phyloP scores from a whole-genome alignment of 257 asterid species.

The Solanum chmielewskii region DNA sequence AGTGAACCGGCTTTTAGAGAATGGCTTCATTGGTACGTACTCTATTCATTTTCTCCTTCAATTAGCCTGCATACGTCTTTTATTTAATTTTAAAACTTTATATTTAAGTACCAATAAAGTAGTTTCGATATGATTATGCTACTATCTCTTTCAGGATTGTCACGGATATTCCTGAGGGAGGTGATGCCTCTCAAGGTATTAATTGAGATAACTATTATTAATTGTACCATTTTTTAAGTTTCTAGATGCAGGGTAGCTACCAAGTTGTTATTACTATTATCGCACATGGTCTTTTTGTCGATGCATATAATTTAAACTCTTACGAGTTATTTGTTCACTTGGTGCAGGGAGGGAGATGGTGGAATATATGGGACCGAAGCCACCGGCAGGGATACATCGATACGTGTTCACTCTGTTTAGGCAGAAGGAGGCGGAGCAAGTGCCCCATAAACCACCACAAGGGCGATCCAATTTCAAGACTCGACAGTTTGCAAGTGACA shows the following conservation, averaged over 20 bases:
- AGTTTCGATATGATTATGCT: neutral
- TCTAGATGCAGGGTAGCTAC: neutral
- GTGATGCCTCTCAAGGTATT: conserved; percentile 26
- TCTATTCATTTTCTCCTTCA: neutral
- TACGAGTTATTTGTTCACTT: neutral
- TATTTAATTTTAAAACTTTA: neutral
- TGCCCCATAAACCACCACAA: conserved; percentile 5
- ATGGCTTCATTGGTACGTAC: conserved; percentile 44
- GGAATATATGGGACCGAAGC: conserved; percentile 32
- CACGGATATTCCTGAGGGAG: conserved; percentile 32
- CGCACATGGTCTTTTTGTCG: neutral
- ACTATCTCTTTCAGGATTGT: conserved; percentile 27
- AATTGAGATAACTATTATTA: neutral
- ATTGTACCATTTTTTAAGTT: neutral
- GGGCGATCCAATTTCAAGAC: conserved; percentile 22
- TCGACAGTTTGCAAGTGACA: conserved; percentile 24
- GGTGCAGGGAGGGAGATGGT: conserved; percentile 29
- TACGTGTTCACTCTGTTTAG: conserved; percentile 24
- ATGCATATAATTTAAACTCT: neutral
- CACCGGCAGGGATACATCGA: conserved; percentile 35
- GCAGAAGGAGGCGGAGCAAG: conserved; percentile 23
- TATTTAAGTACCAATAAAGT: neutral
- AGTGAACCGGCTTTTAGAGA: conserved; percentile 39
- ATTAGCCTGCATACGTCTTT: neutral
- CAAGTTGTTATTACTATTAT: neutral